Evolutionary conservation across 2,329 filamentous ascomycete species (phyloP), one percentile per base, ranked within the genome.

Genomic region (Trichoderma afroharzianum): DNA sequence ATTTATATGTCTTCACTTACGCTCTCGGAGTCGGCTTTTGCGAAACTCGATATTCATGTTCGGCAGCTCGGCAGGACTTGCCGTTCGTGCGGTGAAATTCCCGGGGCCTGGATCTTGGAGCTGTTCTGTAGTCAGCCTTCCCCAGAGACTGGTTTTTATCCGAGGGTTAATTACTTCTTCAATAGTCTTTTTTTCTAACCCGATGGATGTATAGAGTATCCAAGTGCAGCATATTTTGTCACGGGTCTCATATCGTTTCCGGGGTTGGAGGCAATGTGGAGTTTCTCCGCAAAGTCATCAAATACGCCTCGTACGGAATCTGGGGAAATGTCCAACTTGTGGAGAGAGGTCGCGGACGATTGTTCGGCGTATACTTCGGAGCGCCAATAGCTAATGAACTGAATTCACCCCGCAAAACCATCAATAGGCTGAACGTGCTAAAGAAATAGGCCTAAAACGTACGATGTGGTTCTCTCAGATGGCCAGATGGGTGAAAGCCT

Each of bases 301-400:
- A 57, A n/a, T 28, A 67, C 12, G 50, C 8, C 7, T 67, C n/a
- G 30, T 24, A 28, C 47, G 43, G 47, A 66, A 66, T 66, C 63
- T 66, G 47, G 63, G 63, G 63, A 33, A 36, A 43, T n/a, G 2
- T 7, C 11, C 50, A 57, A 30, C 30, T 12, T 57, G 47, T 67
- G 32, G 24, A 39, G 30, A 67, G 47, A 39, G 9, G 47, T 50
- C 63, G 50, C 50, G 63, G 63, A 58, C 24, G 30, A 67, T 67
- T 67, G 47, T 32, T 67, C 63, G 63, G 63, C 53, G 18, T 43
- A 57, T 67, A 55, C n/a, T 43, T 67, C 63, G 63, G 63, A 6
- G 32, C 50, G 32, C 21, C 50, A 21, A 18, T 24, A 55, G 24
- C 18, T n/a, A 21, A 28, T 67, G 15, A 26, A 18, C n/a, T 18